phyloP scores from a whole-genome alignment of 352 stramenopile genomes.

The Globisporangium paddicum region DNA sequence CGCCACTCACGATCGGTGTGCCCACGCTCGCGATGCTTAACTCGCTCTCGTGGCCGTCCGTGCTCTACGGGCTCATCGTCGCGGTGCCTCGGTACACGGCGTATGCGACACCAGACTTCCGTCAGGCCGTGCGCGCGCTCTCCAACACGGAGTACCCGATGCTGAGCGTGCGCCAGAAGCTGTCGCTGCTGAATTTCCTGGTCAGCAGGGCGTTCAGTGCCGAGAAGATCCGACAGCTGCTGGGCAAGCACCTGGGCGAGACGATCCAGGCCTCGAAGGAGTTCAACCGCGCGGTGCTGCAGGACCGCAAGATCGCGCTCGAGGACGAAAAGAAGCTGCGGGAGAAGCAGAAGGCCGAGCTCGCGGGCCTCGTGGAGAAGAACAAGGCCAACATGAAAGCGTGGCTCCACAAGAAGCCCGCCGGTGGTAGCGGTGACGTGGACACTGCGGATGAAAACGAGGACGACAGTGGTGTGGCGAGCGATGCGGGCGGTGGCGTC shows the following conservation, averaged over 20 bases:
- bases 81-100: conserved; percentile 68
- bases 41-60: conserved; percentile 70
- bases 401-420: conserved; percentile 57
- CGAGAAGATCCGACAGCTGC: conserved; percentile 55
- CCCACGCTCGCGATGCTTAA: conserved; percentile 80
- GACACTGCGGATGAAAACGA: conserved; percentile 17
- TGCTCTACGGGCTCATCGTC: conserved; percentile 61
- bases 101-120: conserved; percentile 31
- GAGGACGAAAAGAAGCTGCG: conserved; percentile 82
- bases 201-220: conserved; percentile 52
- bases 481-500: conserved; percentile 22
- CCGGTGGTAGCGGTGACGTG: conserved; percentile 7
- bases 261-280: conserved; percentile 61
- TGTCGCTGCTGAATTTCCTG: conserved; percentile 67
- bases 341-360: conserved; percentile 67
- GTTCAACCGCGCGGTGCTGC: conserved; percentile 60
- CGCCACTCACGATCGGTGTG: conserved; percentile 71
- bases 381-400: conserved; percentile 57
- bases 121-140: conserved; percentile 41
- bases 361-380: conserved; percentile 40
- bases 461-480: conserved; percentile 16
- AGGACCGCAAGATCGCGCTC: conserved; percentile 55
- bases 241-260: conserved; percentile 57
- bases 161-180: conserved; percentile 57
- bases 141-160: conserved; percentile 47